Base-by-base conservation (phyloP, 164 flowering plant species). In the Aristolochia contorta region DNA sequence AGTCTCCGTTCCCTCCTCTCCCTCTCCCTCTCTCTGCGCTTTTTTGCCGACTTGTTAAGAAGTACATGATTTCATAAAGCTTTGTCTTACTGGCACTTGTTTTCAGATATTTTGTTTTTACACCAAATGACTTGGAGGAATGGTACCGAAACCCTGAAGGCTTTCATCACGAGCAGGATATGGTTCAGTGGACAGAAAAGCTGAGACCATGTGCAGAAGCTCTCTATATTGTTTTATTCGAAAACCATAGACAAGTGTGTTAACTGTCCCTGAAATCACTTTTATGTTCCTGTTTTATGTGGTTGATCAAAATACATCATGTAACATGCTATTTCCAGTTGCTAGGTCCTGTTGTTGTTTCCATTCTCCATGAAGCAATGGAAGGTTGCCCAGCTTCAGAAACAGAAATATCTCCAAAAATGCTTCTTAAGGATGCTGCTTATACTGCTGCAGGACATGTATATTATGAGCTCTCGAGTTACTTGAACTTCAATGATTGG, bases 151-250 rank as follows among this genome's bases (percentile, higher is more conserved):
- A 81, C 62, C 90, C 97, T 22, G 97, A 94, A 69, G 65, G 79
- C 33, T 94, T 91, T 71, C 96, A 94, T 76, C 99, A 94, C 69
- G 97, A 94, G 77, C 96, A 94, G 70, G 99, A 94, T 77, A 83
- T 87, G 89, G 74, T 91, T 67, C 87, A 80, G 70, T 91, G 96
- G 97, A 81, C 96, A 6, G 97, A 91, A 65, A 94, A 87, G 72
- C 71, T 88, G 48, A 81, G 97, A 73, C 97, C 99, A 56, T 91
- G 97, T 82, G 97, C 99, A 67, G 99, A 94, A 78, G 99, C 97
- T 63, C 76, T 94, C 27, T 94, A 82, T 60, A 94, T 94, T 71
- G 91, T 88, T 54, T 71, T 94, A 72, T 94, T 91, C 82, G 93
- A 94, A 75, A 91, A 89, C 59, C 68, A 88, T 65, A 86, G 85